Base-by-base conservation (phyloP, 192 early-diverging fungal species). In the Rhizoclosmatium sp. region DNA sequence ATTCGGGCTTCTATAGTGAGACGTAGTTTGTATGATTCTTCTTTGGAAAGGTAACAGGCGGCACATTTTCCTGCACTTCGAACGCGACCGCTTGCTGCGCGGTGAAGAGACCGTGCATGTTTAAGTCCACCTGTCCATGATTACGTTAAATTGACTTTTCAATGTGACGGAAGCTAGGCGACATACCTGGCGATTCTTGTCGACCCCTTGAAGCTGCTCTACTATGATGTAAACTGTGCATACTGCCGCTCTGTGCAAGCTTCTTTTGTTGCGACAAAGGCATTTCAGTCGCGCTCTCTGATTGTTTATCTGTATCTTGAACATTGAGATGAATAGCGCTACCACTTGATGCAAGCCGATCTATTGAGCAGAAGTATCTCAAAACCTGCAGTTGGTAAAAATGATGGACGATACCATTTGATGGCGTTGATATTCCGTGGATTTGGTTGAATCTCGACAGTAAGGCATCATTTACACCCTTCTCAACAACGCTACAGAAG, bases 1-100 rank as follows among this genome's bases (percentile, higher is more conserved):
- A 80, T 56, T 31, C 79, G 46, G 5, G 79, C 79, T 59, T 80
- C 79, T 10, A 80, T 48, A 16, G 79, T 80, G 41, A 80, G 48
- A 1, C 79, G 21, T 12, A 80, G 66, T 60, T 80, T 80, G 42
- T 80, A 74, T 64, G 61, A 54, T 67, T 74, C 79, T 46, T 80
- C 79, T 47, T 74, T 73, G 12, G 64, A 42, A 47, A 80, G 62
- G 56, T 80, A 80, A 51, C 79, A 80, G 60, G 69, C 62, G 12
- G 79, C 79, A 19, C 60, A 78, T 75, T 70, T 48, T 41, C 79
- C 79, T 31, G 72, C 79, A 39, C 71, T 74, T 14, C 79, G 67
- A 41, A 80, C 79, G 48, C 79, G 71, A 9, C 64, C 79, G 44
- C 47, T 67, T n/a, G 31, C 46, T 3, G 79, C 65, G 16, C 79